Base-by-base conservation (phyloP, 805 yeast species). In the Metschnikowia lunata region DNA sequence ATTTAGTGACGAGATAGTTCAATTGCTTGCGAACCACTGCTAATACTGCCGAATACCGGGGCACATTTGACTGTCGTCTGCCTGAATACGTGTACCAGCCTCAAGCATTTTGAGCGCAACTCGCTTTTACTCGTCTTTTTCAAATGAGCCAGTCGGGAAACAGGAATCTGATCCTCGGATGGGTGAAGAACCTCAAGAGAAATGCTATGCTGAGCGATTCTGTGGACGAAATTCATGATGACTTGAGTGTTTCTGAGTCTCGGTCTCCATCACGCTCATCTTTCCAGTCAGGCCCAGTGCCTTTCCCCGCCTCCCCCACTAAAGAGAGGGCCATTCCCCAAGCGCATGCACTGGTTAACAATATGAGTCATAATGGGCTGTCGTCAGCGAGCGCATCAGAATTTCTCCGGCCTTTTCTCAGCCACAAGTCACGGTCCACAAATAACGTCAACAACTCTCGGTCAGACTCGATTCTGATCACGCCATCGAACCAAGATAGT, bases 401-500 rank as follows among this genome's bases (percentile, higher is more conserved):
- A 55, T 51, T 63, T 55, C 47, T 69, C 33, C 66, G 81, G 41
- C 82, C 81, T 1, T 61, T 75, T 13, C 53, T 77, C 31, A 71
- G 76, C 39, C 78, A 73, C 50, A 76, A 76, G 54, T 69, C 79
- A 14, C 60, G 79, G 31, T 75, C 80, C 18, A 66, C 79, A 12
- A 76, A 74, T 52, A 71, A 72, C 52, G 70, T 72, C 34, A 60
- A 61, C 47, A 49, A 72, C 42, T 64, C 60, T 10, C 54, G 74
- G 15, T 67, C 76, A 7, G 69, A 72, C 63, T 52, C 63, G 41
- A 57, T 55, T n/a, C 48, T 65, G 8, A 56, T 56, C 33, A 46
- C 34, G 35, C 40, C 43, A 15, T 45, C 52, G 8, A 36, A 48
- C 32, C 49, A 45, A 12, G 54, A 53, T 30, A 48, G 46, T 39